Evolutionary conservation across 2,329 filamentous ascomycete genomes (phyloP), one percentile per base, ranked within the genome.

Genomic region (Diaporthe citriasiana): DNA sequence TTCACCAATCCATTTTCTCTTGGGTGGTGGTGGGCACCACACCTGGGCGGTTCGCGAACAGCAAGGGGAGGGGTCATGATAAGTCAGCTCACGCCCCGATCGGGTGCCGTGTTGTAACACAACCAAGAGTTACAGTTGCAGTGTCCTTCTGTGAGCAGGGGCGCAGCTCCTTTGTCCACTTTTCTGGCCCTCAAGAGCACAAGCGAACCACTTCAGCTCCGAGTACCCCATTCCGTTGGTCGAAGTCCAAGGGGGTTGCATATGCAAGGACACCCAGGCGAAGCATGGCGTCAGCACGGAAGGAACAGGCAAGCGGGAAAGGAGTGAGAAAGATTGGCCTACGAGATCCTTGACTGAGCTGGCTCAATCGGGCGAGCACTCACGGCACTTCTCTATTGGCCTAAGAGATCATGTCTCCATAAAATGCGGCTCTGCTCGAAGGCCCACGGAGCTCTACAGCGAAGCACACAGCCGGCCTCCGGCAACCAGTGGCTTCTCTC

Each of bases 401-500:
- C 45, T 6, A 55, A 4, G 4, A 45, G 25, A 15, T 12, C 38
- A n/a, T 5, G 19, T 59, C 8, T n/a, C 63, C 70, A 65, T 59
- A 73, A 55, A 63, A 70, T 75, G 73, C 51, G 73, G 73, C 73
- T 75, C 73, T 75, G 73, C 73, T 17, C 45, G 71, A 68, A 27
- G 33, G 40, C 73, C 53, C 7, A 27, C 50, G 45, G 50, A 66
- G 50, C 70, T 47, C 25, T 40, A 15, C 19, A 45, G 55, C 33
- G 30, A 60, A 55, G 70, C n/a, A 65, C 57, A 19, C 40, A 45
- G 38, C 33, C 59, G 33, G 63, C 27, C 27, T 68, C n/a, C 50
- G 35, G 27, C 42, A 56, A 42, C 45, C 50, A 47, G 63, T 65
- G 40, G 57, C 10, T 59, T 35, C 13, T 45, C 47, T 71, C 19